phyloP scores from a whole-genome alignment of 345 rosid species.

The Eucalyptus albens region DNA sequence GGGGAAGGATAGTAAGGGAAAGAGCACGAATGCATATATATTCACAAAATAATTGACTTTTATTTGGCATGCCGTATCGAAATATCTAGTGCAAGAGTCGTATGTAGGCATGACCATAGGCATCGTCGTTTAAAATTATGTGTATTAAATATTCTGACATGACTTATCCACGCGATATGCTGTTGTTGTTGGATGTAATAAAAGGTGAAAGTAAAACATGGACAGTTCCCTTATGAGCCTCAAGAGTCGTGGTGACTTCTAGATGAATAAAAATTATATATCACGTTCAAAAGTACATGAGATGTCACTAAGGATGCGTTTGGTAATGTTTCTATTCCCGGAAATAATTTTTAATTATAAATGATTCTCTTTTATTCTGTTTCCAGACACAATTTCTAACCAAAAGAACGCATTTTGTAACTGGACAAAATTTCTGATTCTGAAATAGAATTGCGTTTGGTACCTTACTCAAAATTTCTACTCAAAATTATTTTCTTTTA shows the following conservation, averaged over 20 bases:
- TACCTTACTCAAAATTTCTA: too few species aligned
- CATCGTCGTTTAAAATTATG: not conserved
- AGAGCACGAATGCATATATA: not conserved
- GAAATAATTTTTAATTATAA: fast-evolving
- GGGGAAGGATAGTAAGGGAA: not conserved
- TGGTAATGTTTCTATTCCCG: fast-evolving
- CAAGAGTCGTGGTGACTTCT: not conserved
- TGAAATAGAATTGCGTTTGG: fast-evolving
- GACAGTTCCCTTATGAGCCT: not conserved
- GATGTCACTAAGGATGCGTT: too few species aligned
- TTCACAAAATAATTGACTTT: not conserved
- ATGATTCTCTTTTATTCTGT: too few species aligned
- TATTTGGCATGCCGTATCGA: not conserved
- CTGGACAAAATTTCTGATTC: too few species aligned
- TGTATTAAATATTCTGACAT: not conserved
- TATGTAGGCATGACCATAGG: not conserved
- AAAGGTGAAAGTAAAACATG: not conserved
- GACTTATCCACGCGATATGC: not conserved
- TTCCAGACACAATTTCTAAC: fast-evolving
- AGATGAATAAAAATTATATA: not conserved
- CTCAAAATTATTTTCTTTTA: too few species aligned
- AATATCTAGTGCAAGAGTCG: not conserved
- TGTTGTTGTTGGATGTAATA: not conserved
- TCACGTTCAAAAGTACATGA: too few species aligned
- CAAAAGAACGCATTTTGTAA: too few species aligned